Conservation (phyloP, 805 yeast species). For the Kazachstania kunashirensis region DNA sequence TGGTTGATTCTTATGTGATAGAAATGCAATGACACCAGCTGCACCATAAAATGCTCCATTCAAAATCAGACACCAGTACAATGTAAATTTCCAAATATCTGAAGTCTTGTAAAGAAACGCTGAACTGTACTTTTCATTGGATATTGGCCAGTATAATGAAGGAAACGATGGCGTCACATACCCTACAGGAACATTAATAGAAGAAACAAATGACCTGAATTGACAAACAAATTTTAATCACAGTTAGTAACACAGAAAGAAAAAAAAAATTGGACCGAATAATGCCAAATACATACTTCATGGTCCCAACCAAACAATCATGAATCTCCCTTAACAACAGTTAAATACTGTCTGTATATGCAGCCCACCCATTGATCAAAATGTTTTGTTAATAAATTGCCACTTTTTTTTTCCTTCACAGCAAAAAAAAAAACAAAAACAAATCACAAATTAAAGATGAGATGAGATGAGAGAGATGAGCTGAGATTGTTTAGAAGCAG, state of each 20-base stretch:
- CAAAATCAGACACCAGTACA: constrained; percentile 70
- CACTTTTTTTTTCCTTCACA: background rate
- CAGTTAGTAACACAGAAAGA: no score
- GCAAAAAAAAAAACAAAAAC: background rate
- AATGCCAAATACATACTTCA: no score
- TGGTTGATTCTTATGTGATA: constrained; percentile 36
- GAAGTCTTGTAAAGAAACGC: constrained; percentile 56
- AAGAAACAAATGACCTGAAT: constrained; percentile 33
- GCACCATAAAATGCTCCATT: constrained; percentile 51
- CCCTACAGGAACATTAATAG: constrained; percentile 64
- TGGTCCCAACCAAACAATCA: no score
- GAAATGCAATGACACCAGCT: constrained; percentile 55
- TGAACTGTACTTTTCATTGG: constrained; percentile 28
- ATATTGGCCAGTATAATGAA: constrained; percentile 63
- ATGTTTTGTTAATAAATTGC: no score
- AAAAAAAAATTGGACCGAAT: no score
- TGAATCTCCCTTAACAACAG: no score
- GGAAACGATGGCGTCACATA: constrained; percentile 76
- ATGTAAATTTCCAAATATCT: constrained; percentile 78
- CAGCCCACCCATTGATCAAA: no score
- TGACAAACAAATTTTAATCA: no score
- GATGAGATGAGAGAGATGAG: background rate
- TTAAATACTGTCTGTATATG: no score
- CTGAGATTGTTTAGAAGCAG: background rate
- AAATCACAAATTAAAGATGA: background rate